A percentile compares a stretch with the other conserved stretches of the same genome.
Evolutionary conservation across 2,329 filamentous ascomycete genomes (phyloP).

Genomic region (Pseudocercospora eumusae): DNA sequence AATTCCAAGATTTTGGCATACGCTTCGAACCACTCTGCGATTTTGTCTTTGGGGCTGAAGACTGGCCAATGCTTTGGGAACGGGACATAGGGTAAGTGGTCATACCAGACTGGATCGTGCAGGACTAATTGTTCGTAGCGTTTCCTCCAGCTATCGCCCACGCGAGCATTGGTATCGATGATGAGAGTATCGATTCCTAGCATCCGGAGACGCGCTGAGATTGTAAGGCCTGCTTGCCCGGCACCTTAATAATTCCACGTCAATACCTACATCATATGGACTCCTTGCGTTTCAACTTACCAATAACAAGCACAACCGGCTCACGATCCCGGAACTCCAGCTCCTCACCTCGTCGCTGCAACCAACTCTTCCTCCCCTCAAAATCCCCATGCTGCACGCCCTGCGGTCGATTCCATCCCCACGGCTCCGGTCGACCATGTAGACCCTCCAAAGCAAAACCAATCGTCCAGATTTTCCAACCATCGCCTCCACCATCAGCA

Average conservation of each 20-base stretch:
- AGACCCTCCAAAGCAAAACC: not conserved
- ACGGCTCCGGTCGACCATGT: not conserved
- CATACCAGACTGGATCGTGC: slow-evolving; percentile 64
- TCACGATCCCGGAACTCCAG: not conserved
- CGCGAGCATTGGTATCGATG: slow-evolving; percentile 3
- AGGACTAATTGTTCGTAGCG: slow-evolving; percentile 12
- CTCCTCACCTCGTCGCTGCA: not conserved
- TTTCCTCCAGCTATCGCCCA: slow-evolving; percentile 7
- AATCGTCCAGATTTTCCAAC: not conserved
- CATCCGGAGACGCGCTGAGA: not conserved
- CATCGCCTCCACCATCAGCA: not conserved
- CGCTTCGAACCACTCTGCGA: slow-evolving; percentile 67
- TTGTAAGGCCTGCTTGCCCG: not conserved
- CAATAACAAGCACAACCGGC: slow-evolving; percentile 1
- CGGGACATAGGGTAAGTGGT: slow-evolving; percentile 63
- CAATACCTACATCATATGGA: too few species aligned
- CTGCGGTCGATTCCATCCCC: not conserved
- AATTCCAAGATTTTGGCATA: slow-evolving; percentile 66
- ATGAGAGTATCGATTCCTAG: slow-evolving; percentile 3
- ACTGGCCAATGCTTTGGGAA: slow-evolving; percentile 68
- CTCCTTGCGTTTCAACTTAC: not conserved
- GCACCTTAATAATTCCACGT: not conserved
- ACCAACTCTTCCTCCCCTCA: not conserved
- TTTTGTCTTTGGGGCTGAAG: slow-evolving; percentile 71
- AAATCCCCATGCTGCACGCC: not conserved